Conservation (phyloP, 306 rosid species). For the Hylodesmum podocarpum region DNA sequence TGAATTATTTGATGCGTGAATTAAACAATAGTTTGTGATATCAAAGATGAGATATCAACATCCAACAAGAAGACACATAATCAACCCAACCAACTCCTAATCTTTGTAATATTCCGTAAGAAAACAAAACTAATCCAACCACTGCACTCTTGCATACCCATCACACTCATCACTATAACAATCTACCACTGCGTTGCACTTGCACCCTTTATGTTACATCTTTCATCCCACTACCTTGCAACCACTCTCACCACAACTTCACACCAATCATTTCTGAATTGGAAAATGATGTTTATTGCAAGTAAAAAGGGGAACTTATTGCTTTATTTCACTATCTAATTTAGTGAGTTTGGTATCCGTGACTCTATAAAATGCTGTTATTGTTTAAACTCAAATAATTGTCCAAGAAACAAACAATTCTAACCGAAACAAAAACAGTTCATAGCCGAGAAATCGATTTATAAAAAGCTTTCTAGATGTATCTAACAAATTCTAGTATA, state of each 20-base stretch:
- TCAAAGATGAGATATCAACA: slow-evolving; percentile 17
- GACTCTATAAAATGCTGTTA: not conserved
- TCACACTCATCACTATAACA: slow-evolving; percentile 1
- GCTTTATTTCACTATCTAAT: not conserved
- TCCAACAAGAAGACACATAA: slow-evolving; percentile 28
- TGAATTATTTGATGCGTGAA: not conserved
- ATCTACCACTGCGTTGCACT: not conserved
- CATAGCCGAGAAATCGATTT: not conserved
- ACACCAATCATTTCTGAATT: slow-evolving; percentile 13
- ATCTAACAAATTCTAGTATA: too few species aligned
- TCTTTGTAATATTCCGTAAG: slow-evolving; percentile 5
- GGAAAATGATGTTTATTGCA: not conserved
- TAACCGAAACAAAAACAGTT: not conserved
- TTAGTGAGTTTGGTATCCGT: not conserved
- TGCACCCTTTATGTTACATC: not conserved
- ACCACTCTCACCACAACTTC: slow-evolving; percentile 20
- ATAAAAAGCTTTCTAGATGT: not conserved
- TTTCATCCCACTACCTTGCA: slow-evolving; percentile 26
- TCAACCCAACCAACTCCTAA: slow-evolving; percentile 19
- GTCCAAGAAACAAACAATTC: not conserved
- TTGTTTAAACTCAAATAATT: not conserved
- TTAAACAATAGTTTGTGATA: slow-evolving; percentile 5
- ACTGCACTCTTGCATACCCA: not conserved
- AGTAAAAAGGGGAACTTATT: not conserved
- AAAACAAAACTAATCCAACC: slow-evolving; percentile 22